Base-by-base conservation (phyloP, 495 filamentous ascomycete genomes). In the Neurospora africana region DNA sequence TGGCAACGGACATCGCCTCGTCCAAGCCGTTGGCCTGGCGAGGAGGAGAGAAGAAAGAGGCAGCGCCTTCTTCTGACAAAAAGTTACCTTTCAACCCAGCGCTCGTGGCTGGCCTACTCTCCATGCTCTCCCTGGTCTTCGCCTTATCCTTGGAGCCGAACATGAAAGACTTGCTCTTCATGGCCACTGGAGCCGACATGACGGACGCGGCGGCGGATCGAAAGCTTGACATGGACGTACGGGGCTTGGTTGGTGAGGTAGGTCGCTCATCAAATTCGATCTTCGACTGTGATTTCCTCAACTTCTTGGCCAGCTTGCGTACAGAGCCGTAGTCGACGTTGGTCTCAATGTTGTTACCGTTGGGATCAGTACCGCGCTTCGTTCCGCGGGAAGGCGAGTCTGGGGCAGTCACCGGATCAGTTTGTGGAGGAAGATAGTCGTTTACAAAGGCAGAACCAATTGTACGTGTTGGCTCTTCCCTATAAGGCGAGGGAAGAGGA, bases 291-390 rank as follows among this genome's bases (percentile, higher is more conserved):
- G 77, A 78, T 43, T 71, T 71, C 5, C 81, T 77, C 15, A 83
- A 74, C 70, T 82, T 82, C 77, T 82, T 83, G 75, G 80, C 76
- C 5, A 81, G 74, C 71, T 79, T 81, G 53, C 80, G 75, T 11
- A 77, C 75, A 17, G 73, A 76, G 13, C 74, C 74, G 41, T 79
- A 78, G 65, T 47, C 67, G 17, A 38, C 68, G 37, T 36, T 27
- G 27, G 53, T 65, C 53, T 65, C 53, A 65, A 65, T 65, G 43
- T 73, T 72, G 6, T 47, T 47, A 23, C 47, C 69, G 33, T 71
- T 67, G 11, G 74, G 37, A 23, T 78, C 74, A 15, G 72, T 58
- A 23, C 68, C 70, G 68, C 80, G 78, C 71, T 81, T 81, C 37
- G 73, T 78, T 68, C 79, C 79, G 41, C 77, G 75, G 17, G 69